Percentiles rank a stretch among this genome's conserved stretches.
phyloP scores from a whole-genome alignment of 139 green algal species.

The Tetraselmis chui region DNA sequence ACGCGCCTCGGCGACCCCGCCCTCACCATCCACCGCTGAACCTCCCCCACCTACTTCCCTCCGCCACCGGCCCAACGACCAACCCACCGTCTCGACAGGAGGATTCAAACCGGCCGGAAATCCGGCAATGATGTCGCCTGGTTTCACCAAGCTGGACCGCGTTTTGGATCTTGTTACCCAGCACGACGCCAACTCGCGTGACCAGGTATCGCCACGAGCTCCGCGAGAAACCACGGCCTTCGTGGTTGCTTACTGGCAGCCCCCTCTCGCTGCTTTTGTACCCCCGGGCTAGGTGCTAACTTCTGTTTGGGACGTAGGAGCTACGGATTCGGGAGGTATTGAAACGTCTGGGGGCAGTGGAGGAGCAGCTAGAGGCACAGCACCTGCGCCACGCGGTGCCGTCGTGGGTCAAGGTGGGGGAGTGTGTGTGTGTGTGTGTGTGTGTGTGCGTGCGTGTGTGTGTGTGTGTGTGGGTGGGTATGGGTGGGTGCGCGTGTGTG shows the following conservation, averaged over 20 bases:
- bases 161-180: background rate
- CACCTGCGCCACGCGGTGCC: background rate
- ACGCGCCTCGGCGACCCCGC: too few relatives aligned
- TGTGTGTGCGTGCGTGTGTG: too few relatives aligned
- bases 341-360: background rate
- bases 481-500: too few relatives aligned
- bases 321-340: background rate
- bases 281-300: too few relatives aligned
- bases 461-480: too few relatives aligned
- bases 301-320: too few relatives aligned
- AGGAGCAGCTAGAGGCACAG: background rate
- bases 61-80: too few relatives aligned
- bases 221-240: background rate
- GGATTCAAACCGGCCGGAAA: background rate
- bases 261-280: background rate
- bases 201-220: background rate
- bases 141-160: background rate
- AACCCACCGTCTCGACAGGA: too few relatives aligned
- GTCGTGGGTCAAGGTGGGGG: background rate
- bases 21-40: too few relatives aligned
- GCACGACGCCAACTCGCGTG: background rate
- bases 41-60: too few relatives aligned
- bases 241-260: background rate
- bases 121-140: background rate
- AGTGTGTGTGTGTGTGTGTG: too few relatives aligned